Evolutionary conservation across 164 flowering plant species (phyloP).

Genomic region (Macadamia tetraphylla): DNA sequence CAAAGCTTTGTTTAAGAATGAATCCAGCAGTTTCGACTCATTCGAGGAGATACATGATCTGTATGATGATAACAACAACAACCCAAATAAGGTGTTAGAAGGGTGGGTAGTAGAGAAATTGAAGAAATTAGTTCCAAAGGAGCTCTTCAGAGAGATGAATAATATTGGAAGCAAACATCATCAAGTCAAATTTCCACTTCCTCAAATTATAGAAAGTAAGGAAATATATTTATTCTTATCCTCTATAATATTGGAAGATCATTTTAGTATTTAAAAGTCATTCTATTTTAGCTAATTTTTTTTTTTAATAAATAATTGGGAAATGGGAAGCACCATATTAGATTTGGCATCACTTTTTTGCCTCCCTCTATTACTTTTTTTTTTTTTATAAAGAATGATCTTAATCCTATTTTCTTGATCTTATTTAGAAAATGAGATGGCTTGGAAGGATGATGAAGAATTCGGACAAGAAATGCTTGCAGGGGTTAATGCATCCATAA

Average conservation of each 20-base stretch:
- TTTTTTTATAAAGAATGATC: no score
- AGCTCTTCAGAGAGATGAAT: slow-evolving; percentile 43
- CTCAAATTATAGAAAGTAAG: slow-evolving; percentile 68
- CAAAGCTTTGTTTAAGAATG: slow-evolving; percentile 31
- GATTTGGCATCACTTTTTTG: no score
- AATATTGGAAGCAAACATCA: slow-evolving; percentile 36
- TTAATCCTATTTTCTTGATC: no score
- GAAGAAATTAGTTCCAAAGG: slow-evolving; percentile 33
- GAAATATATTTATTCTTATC: neutral
- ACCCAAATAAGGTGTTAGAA: slow-evolving; percentile 4
- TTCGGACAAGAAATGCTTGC: slow-evolving; percentile 86
- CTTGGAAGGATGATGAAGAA: slow-evolving; percentile 87
- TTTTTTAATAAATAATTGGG: no score
- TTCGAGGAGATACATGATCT: slow-evolving; percentile 10
- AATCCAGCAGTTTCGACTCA: slow-evolving; percentile 9
- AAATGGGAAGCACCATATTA: no score
- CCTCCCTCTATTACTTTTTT: no score
- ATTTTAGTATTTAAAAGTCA: no score
- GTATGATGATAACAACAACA: neutral
- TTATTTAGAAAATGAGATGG: slow-evolving; percentile 26
- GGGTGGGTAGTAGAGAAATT: slow-evolving; percentile 22
- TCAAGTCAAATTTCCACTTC: slow-evolving; percentile 50
- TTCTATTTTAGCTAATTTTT: no score
- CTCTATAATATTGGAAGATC: no score
- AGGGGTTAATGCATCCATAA: slow-evolving; percentile 65